A percentile compares a stretch with the other conserved stretches of the same genome.
Evolutionary conservation across 495 filamentous ascomycete species (phyloP).

Genomic region (Parachaetomium inaequale): DNA sequence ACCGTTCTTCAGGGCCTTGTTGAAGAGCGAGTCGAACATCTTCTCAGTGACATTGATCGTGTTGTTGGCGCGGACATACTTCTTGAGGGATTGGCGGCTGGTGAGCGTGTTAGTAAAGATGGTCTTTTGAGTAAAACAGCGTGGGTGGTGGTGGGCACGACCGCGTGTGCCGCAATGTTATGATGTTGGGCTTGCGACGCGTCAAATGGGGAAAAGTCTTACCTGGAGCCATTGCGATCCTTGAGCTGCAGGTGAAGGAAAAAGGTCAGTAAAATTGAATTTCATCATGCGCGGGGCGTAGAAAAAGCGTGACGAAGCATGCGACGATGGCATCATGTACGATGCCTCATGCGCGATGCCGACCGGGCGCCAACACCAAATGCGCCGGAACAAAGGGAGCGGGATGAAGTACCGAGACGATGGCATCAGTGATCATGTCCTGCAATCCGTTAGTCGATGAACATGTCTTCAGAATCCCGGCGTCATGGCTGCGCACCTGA

Average conservation of each 20-base stretch:
- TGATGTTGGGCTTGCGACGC: constrained; percentile 11
- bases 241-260: constrained; percentile 52
- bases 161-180: constrained; percentile 2
- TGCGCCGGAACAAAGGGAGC: constrained; percentile 41
- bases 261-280: constrained; percentile 45
- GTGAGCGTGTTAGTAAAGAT: constrained; percentile 33
- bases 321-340: constrained; percentile 16
- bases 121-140: not conserved
- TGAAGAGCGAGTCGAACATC: constrained; percentile 88
- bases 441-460: constrained; percentile 38
- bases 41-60: constrained; percentile 66
- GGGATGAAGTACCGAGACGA: constrained; percentile 56
- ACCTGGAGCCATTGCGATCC: constrained; percentile 64
- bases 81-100: constrained; percentile 95
- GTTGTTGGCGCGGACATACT: constrained; percentile 97
- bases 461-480: constrained; percentile 13
- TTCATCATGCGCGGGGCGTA: constrained; percentile 10
- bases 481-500: constrained; percentile 48
- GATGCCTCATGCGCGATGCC: constrained; percentile 23
- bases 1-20: constrained; percentile 83
- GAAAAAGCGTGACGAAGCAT: constrained; percentile 6
- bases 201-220: constrained; percentile 29
- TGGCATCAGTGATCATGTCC: constrained; percentile 69
- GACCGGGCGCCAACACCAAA: constrained; percentile 23
- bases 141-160: not conserved